These are phyloP conservation scores for Leptographium wingfieldii DNA, from an alignment of 2,329 filamentous ascomycete genomes.

Conservation along the genomic window DNA sequence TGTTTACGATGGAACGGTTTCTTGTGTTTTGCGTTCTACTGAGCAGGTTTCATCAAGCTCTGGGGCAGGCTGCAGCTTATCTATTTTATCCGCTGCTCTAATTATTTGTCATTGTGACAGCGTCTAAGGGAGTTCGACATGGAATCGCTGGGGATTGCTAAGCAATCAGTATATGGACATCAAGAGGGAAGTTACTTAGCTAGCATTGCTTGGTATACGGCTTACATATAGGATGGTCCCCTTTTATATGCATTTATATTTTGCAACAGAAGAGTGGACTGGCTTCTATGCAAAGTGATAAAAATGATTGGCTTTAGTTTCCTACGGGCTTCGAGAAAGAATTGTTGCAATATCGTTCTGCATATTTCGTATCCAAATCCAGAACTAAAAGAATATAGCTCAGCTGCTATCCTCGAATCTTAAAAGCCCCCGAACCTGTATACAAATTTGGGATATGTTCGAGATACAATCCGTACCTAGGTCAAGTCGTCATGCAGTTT, in stretches of 20 bases:
- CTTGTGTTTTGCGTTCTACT: background rate
- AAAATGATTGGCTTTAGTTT: too few species aligned
- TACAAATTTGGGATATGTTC: too few species aligned
- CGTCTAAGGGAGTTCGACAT: background rate
- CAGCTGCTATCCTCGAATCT: too few species aligned
- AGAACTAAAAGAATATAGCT: too few species aligned
- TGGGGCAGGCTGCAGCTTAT: background rate
- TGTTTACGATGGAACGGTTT: background rate
- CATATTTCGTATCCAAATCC: too few species aligned
- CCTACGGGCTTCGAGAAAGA: too few species aligned
- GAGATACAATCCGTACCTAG: too few species aligned
- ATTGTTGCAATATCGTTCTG: too few species aligned
- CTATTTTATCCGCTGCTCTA: background rate
- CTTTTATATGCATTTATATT: background rate
- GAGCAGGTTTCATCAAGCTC: background rate
- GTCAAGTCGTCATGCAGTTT: too few species aligned
- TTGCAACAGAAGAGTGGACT: background rate
- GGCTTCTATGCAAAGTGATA: background rate
- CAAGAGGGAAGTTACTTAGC: background rate
- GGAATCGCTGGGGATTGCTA: background rate
- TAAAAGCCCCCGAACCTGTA: too few species aligned
- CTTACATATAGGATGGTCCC: background rate
- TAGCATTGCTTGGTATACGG: background rate
- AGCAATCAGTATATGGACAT: background rate
- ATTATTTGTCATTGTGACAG: background rate